Evolutionary conservation across 805 yeast species (phyloP).

Genomic region (Candida saitoana): DNA sequence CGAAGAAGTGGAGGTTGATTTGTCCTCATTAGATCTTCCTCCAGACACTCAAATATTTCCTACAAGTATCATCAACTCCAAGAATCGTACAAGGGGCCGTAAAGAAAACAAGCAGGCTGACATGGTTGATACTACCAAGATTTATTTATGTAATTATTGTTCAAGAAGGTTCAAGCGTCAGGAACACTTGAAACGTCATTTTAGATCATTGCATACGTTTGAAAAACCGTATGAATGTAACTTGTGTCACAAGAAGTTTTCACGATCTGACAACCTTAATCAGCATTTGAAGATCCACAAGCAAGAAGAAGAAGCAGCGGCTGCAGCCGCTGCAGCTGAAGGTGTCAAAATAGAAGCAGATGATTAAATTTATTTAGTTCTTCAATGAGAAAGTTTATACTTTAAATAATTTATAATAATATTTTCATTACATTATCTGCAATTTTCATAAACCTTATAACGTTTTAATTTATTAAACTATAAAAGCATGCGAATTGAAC

Average conservation of each 20-base stretch:
- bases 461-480: neutral
- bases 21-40: constrained; percentile 37
- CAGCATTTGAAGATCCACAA: constrained; percentile 64
- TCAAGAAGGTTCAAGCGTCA: constrained; percentile 65
- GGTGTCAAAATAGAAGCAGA: neutral
- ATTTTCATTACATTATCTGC: neutral
- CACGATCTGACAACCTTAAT: constrained; percentile 61
- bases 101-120: constrained; percentile 61
- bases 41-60: constrained; percentile 36
- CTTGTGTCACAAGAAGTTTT: constrained; percentile 59
- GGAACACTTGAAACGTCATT: constrained; percentile 73
- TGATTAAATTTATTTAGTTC: neutral
- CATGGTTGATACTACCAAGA: constrained; percentile 45
- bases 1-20: constrained; percentile 37
- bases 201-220: constrained; percentile 66
- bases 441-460: neutral
- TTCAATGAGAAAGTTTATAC: neutral
- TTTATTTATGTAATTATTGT: constrained; percentile 62
- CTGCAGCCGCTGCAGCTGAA: constrained; percentile 1
- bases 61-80: constrained; percentile 27
- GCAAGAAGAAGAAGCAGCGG: constrained; percentile 19
- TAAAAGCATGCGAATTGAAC: neutral
- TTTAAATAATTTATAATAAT: neutral
- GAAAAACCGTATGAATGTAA: constrained; percentile 67
- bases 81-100: constrained; percentile 52